A percentile compares a stretch with the other conserved stretches of the same genome.
Evolutionary conservation across 2,329 filamentous ascomycete species (phyloP).

Genomic region (Fusarium ramigenum): DNA sequence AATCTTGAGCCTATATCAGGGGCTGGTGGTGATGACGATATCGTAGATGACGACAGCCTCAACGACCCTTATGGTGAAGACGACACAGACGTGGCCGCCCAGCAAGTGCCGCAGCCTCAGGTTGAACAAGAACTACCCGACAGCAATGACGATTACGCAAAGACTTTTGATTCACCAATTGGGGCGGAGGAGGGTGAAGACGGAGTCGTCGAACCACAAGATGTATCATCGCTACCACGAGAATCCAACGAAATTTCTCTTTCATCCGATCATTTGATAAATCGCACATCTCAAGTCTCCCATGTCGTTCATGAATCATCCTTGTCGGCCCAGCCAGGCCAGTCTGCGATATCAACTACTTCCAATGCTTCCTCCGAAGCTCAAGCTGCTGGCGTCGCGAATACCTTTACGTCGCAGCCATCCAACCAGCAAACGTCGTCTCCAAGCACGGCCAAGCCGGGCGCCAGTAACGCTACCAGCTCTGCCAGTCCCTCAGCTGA

Average conservation of each 20-base stretch:
- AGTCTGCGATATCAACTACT: slow-evolving; percentile 37
- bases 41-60: slow-evolving; percentile 59
- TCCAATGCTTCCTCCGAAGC: slow-evolving; percentile 44
- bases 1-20: slow-evolving; percentile 48
- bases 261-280: slow-evolving; percentile 52
- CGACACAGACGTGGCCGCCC: slow-evolving; percentile 43
- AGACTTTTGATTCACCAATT: slow-evolving; percentile 60
- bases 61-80: slow-evolving; percentile 59
- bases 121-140: slow-evolving; percentile 45
- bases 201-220: slow-evolving; percentile 48
- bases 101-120: slow-evolving; percentile 41
- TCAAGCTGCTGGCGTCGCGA: slow-evolving; percentile 36
- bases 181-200: slow-evolving; percentile 49
- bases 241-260: slow-evolving; percentile 55
- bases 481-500: slow-evolving; percentile 48
- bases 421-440: slow-evolving; percentile 37
- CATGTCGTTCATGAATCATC: slow-evolving; percentile 47
- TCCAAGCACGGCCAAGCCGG: slow-evolving; percentile 43
- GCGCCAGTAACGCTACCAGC: slow-evolving; percentile 41
- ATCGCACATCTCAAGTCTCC: slow-evolving; percentile 45
- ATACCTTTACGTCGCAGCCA: slow-evolving; percentile 34
- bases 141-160: slow-evolving; percentile 61
- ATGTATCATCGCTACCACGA: slow-evolving; percentile 57
- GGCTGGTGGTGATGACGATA: slow-evolving; percentile 50
- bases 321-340: slow-evolving; percentile 39